Evolutionary conservation across 129 eudicot species (phyloP), one percentile per base, ranked within the genome.

Genomic region (Flaveria robusta): DNA sequence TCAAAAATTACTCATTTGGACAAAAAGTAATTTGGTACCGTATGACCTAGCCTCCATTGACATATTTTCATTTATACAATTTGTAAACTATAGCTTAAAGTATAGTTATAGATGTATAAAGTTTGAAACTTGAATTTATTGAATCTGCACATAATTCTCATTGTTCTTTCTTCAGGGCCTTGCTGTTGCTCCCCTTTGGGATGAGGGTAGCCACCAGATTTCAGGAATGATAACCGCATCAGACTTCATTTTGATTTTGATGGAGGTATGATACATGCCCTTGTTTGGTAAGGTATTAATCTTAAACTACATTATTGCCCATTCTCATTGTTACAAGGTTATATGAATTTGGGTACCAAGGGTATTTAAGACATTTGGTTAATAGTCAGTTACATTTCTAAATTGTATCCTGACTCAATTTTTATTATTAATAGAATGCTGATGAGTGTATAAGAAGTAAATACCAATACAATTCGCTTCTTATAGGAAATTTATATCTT

Each of bases 151-250:
- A 43, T 74, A 60, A 45, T 62, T 62, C 18, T 74, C 19, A 9
- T 64, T 75, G 18, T 46, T 75, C 16, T 72, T 50, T 39, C 19
- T 59, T 56, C 22, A 88, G 93, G 88, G 86, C 41, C 82, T 86
- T 67, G 64, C 83, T n/a, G 85, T 81, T 64, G 82, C 85, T 63
- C 93, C 93, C 55, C 81, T 88, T 51, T 83, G 88, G 93, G 85
- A 88, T 81, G 85, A 74, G 70, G 68, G 70, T 14, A 52, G 59
- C 22, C 69, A 76, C 64, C 83, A 77, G 74, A 81, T 88, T 74
- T 67, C 82, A 39, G 90, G 90, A 73, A 88, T 88, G 90, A 66
- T 88, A 64, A 88, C 90, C 9, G 81, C 88, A 60, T 86, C 90
- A 34, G 90, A 88, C 80, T 88, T 88, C 72, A 84, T 88, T 49